These are phyloP conservation scores for Argentina anserina DNA, from an alignment of 306 rosid genomes.

Conservation along the genomic window DNA sequence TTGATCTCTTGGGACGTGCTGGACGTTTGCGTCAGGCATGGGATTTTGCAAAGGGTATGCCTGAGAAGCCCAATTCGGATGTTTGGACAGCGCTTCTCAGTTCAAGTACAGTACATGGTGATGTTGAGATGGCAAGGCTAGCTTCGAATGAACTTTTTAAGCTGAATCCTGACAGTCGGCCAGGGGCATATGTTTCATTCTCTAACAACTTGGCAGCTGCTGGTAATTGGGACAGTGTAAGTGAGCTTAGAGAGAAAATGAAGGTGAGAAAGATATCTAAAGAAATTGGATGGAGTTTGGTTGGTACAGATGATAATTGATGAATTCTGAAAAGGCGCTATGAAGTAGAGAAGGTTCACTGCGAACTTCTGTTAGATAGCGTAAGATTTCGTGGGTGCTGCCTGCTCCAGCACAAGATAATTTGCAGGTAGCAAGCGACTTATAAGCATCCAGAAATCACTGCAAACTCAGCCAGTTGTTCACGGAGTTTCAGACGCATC, in stretches of 20 bases:
- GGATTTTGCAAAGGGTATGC: conserved; percentile 68
- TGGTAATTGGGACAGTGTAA: conserved; percentile 84
- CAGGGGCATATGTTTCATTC: conserved; percentile 82
- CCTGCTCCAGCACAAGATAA: not conserved
- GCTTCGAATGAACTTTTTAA: conserved; percentile 75
- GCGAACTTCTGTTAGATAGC: not conserved
- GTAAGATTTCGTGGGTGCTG: not conserved
- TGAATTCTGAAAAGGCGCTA: not conserved
- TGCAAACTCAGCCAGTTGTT: conserved; percentile 2
- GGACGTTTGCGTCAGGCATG: conserved; percentile 66
- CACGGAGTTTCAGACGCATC: not conserved
- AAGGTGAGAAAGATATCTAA: conserved; percentile 64
- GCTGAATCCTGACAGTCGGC: conserved; percentile 53
- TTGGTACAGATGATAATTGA: conserved; percentile 47
- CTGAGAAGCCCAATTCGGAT: conserved; percentile 71
- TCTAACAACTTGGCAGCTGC: conserved; percentile 86
- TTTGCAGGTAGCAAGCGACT: not conserved
- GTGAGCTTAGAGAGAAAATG: conserved; percentile 81
- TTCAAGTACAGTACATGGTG: conserved; percentile 73
- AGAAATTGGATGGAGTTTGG: conserved; percentile 64
- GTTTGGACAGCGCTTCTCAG: conserved; percentile 91
- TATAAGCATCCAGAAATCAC: not conserved
- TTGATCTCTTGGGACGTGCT: conserved; percentile 85
- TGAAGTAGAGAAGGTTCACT: not conserved
- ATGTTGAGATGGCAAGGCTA: conserved; percentile 62